Evolutionary conservation across 306 rosid genomes (phyloP), one percentile per base, ranked within the genome.

Genomic region (Dicorynia guianensis): DNA sequence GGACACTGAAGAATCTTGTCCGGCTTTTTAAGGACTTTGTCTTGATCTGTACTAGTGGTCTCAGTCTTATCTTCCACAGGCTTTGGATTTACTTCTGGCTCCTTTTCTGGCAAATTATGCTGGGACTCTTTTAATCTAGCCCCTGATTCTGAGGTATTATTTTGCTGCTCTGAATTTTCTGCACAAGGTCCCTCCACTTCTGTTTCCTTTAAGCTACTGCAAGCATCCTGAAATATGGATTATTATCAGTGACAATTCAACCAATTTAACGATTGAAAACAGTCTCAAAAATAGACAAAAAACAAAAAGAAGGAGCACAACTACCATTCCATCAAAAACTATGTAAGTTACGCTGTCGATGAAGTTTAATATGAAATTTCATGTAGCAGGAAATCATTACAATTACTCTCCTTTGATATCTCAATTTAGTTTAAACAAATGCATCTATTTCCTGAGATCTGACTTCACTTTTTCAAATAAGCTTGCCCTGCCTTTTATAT

Each of bases 1-100:
- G 97, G 97, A 82, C 97, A 91, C 78, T 83, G 90, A 71, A 89
- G 20, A 79, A 91, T 84, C 79, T 87, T 87, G 65, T 91, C 97
- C 6, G 93, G 93, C 74, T 87, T 91, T 83, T 91, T 89, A 4
- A 91, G 71, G n/a, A 49, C 52, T 79, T 88, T 80, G 7, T 86
- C 89, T 74, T 88, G 65, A 59, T 87, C 87, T 7, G 86, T 19
- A 49, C 54, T 33, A 40, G 56, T 76, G 15, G n/a, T 33, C 71
- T 81, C 85, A 20, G 0, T 10, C 11, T 78, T 67, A 14, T 76
- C 87, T 46, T 80, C 79, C n/a, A 46, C 56, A 4, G 48, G 53
- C 36, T 53, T 67, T 10, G 78, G 18, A 56, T 77, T 59, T 11
- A 36, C 56, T 46, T 35, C 60, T 55, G 69, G 53, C 53, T 77